These are phyloP conservation scores for Graphilbum sp. DNA, from an alignment of 2,329 filamentous ascomycete species.

Conservation along the genomic window DNA sequence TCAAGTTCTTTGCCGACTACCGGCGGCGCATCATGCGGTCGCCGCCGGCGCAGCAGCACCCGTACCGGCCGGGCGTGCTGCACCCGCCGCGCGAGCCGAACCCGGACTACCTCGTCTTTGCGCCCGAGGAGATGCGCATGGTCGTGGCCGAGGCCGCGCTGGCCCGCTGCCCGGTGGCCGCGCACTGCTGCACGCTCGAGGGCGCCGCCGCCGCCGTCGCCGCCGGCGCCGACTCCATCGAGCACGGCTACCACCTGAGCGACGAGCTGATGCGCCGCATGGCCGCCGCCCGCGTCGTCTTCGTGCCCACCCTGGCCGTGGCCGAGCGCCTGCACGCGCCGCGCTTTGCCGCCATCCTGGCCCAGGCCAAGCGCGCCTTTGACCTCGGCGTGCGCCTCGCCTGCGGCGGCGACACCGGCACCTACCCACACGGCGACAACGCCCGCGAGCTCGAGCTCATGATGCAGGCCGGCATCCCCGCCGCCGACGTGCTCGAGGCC, in stretches of 20 bases:
- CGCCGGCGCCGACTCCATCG: constrained; percentile 29
- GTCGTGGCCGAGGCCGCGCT: constrained; percentile 30
- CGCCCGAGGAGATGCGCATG: constrained; percentile 30
- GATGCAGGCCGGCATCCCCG: constrained; percentile 29
- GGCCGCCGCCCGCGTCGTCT: constrained; percentile 26
- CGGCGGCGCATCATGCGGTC: constrained; percentile 25
- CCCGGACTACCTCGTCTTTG: constrained; percentile 27
- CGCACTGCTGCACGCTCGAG: constrained; percentile 24
- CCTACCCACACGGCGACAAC: constrained; percentile 35
- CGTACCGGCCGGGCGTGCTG: constrained; percentile 13
- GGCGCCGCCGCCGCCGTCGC: constrained; percentile 27
- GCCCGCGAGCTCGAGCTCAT: constrained; percentile 37
- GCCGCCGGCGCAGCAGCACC: constrained; percentile 17
- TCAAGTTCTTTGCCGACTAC: constrained; percentile 37
- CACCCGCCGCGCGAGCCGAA: constrained; percentile 22
- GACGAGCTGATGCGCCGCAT: constrained; percentile 26
- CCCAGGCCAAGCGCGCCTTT: constrained; percentile 25
- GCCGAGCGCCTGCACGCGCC: constrained; percentile 18
- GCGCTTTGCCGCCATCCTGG: constrained; percentile 16
- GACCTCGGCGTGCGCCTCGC: constrained; percentile 31
- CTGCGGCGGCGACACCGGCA: constrained; percentile 36
- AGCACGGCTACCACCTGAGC: constrained; percentile 24
- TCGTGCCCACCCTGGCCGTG: constrained; percentile 35
- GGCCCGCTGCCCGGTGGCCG: constrained; percentile 24
- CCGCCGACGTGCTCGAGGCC: constrained; percentile 31